Evolutionary conservation across 768 basidiomycete genomes (phyloP).

Genomic region (Lentinula aciculospora): DNA sequence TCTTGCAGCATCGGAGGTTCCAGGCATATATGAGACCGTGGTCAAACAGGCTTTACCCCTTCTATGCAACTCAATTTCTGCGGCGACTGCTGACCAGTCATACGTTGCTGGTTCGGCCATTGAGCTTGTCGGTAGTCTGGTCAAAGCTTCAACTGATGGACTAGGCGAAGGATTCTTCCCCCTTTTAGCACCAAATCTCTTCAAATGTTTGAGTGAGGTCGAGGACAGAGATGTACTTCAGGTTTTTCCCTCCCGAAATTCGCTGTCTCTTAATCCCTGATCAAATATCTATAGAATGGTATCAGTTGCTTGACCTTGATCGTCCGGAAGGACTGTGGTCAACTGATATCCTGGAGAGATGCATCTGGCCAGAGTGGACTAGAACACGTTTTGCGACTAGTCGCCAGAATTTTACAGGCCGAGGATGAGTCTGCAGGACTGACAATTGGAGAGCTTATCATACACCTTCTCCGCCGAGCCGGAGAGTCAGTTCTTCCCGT

Average conservation of each 20-base stretch:
- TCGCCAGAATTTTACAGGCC: constrained; percentile 70
- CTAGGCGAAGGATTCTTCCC: constrained; percentile 82
- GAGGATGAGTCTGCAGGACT: constrained; percentile 91
- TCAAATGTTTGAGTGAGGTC: constrained; percentile 57
- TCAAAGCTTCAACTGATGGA: constrained; percentile 50
- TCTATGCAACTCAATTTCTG: constrained; percentile 59
- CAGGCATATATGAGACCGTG: constrained; percentile 65
- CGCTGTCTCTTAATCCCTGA: neutral
- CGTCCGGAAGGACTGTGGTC: constrained; percentile 81
- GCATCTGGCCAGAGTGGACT: constrained; percentile 67
- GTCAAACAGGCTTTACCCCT: constrained; percentile 69
- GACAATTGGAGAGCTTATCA: constrained; percentile 90
- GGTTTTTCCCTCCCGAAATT: constrained; percentile 29
- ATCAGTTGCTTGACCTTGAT: constrained; percentile 76
- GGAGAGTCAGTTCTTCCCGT: constrained; percentile 79
- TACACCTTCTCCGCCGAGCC: constrained; percentile 83
- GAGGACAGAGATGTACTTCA: constrained; percentile 88
- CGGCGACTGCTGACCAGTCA: constrained; percentile 54
- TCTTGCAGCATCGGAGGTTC: constrained; percentile 55
- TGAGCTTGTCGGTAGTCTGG: constrained; percentile 71
- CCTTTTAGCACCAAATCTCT: constrained; percentile 67
- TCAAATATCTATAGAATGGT: constrained; percentile 57
- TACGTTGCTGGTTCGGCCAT: constrained; percentile 79
- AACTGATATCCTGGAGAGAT: constrained; percentile 75
- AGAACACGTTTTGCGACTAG: constrained; percentile 64